Percentiles rank a stretch among this genome's conserved stretches.
These are phyloP conservation scores for Coemansia sp. DNA, from an alignment of 192 early-diverging fungal species.

Conservation along the genomic window DNA sequence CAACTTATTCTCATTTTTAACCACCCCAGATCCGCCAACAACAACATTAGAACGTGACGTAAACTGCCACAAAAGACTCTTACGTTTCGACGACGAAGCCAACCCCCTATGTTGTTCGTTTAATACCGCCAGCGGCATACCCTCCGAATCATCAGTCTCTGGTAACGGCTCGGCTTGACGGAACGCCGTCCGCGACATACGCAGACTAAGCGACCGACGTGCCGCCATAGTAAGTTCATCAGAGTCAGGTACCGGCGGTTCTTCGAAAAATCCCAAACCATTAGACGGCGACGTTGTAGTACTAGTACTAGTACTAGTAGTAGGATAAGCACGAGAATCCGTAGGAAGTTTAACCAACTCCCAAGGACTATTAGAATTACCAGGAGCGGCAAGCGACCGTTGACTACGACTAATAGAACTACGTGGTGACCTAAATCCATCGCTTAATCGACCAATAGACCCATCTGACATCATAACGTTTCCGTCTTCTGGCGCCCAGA, in stretches of 20 bases:
- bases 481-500: constrained; percentile 20
- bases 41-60: no score
- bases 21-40: no score
- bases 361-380: constrained; percentile 28
- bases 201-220: constrained; percentile 44
- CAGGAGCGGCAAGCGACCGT: not conserved
- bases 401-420: constrained; percentile 6
- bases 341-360: constrained; percentile 32
- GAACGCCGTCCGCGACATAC: constrained; percentile 44
- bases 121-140: no score
- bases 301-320: constrained; percentile 13
- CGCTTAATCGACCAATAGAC: constrained; percentile 10
- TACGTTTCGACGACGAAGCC: constrained; percentile 18
- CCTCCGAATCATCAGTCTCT: constrained; percentile 29
- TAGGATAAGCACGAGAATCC: constrained; percentile 1
- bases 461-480: no score
- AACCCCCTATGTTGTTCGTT: not conserved
- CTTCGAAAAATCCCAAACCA: constrained; percentile 35
- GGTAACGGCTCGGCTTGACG: constrained; percentile 44
- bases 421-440: constrained; percentile 16
- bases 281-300: constrained; percentile 28
- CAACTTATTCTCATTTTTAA: no score
- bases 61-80: constrained; percentile 37
- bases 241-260: constrained; percentile 38
- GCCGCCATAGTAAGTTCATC: constrained; percentile 45